These are phyloP conservation scores for Lachancea thermotolerans DNA, from an alignment of 805 yeast genomes.

Conservation along the genomic window DNA sequence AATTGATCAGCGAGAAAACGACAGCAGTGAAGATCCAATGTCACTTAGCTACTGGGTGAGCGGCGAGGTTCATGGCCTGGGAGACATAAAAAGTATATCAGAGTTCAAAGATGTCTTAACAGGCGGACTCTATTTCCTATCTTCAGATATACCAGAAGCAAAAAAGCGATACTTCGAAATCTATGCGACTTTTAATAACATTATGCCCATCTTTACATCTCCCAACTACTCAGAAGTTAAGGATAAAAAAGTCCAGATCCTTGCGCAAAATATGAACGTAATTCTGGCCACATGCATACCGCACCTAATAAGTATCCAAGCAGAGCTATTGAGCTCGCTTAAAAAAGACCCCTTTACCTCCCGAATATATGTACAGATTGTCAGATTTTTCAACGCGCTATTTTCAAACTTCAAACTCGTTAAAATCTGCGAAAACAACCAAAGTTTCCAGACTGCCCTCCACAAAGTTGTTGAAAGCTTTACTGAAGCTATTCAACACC, in stretches of 20 bases:
- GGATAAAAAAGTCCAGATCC: slow-evolving; percentile 15
- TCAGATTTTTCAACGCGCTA: slow-evolving; percentile 20
- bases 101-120: slow-evolving; percentile 20
- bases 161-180: slow-evolving; percentile 22
- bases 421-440: slow-evolving; percentile 11
- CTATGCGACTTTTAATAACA: slow-evolving; percentile 29
- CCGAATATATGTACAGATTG: slow-evolving; percentile 28
- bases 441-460: slow-evolving; percentile 10
- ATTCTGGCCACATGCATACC: slow-evolving; percentile 13
- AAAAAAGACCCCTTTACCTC: slow-evolving; percentile 26
- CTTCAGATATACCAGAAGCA: slow-evolving; percentile 1
- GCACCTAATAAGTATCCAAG: slow-evolving; percentile 16
- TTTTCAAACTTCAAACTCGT: slow-evolving; percentile 23
- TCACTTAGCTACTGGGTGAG: slow-evolving; percentile 20
- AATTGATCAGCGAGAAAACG: no score
- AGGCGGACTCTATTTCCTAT: slow-evolving; percentile 23
- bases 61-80: slow-evolving; percentile 26
- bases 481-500: slow-evolving; percentile 17
- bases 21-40: neutral
- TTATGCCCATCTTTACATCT: slow-evolving; percentile 15
- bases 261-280: slow-evolving; percentile 15
- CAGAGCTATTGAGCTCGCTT: slow-evolving; percentile 9
- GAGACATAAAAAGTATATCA: slow-evolving; percentile 13
- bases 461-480: slow-evolving; percentile 14
- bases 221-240: slow-evolving; percentile 7